Conservation (phyloP, 2,329 filamentous ascomycete species). For the Ceratocystis diversiconidia region DNA sequence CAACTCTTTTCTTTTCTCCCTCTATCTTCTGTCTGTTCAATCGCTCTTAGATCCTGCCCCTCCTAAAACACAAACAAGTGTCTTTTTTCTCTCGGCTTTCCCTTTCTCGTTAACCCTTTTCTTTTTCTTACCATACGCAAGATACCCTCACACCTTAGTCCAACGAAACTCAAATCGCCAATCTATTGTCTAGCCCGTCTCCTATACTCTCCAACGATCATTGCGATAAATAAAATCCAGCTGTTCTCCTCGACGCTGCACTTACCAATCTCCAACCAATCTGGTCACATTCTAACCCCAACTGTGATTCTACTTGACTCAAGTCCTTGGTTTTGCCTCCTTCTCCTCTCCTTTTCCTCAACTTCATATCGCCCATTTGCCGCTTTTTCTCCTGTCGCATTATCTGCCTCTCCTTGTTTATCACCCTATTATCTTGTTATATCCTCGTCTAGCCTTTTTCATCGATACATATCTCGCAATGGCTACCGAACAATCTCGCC, state of each 20-base stretch:
- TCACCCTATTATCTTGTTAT: neutral
- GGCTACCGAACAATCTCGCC: conserved; percentile 28
- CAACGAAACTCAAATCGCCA: neutral
- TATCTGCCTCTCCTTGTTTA: neutral
- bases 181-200: neutral
- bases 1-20: neutral
- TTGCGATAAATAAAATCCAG: neutral
- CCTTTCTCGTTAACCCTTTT: neutral
- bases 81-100: neutral
- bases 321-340: neutral
- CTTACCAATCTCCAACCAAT: neutral
- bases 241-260: neutral
- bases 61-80: neutral
- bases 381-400: neutral
- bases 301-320: neutral
- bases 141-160: neutral
- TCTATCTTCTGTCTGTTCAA: neutral
- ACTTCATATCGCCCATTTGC: neutral
- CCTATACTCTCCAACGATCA: neutral
- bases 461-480: conserved; percentile 1
- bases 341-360: neutral
- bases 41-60: neutral
- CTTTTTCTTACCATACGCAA: neutral
- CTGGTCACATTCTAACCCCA: neutral
- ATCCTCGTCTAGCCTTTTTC: neutral